phyloP scores from a whole-genome alignment of 202 grass and related monocot species.

The Zizania palustris region DNA sequence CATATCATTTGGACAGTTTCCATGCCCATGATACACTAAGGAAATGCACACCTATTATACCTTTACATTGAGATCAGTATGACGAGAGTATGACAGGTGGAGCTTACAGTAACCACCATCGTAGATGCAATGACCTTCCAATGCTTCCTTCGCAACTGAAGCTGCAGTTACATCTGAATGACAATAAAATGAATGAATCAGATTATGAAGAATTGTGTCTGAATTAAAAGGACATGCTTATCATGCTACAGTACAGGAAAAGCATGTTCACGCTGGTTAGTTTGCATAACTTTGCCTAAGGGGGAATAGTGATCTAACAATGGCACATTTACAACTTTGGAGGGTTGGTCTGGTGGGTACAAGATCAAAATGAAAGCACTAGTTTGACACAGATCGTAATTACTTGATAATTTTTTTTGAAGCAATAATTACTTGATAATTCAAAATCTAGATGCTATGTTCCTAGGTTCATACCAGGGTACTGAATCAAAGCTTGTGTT shows the following conservation, averaged over 20 bases:
- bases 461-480: constrained; percentile 54
- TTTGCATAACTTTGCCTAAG: not conserved
- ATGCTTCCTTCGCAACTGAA: constrained; percentile 83
- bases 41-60: constrained; percentile 69
- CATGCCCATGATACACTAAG: constrained; percentile 35
- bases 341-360: not conserved
- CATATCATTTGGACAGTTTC: constrained; percentile 27
- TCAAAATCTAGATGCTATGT: constrained; percentile 3
- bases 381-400: constrained; percentile 11
- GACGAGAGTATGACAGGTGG: constrained; percentile 99
- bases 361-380: not conserved
- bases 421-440: not conserved
- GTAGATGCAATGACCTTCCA: constrained; percentile 99
- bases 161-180: constrained; percentile 75
- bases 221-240: constrained; percentile 8
- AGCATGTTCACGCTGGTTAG: not conserved
- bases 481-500: constrained; percentile 84
- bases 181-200: constrained; percentile 28
- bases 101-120: constrained; percentile 99
- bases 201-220: not conserved
- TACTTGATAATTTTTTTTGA: not conserved
- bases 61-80: constrained; percentile 99
- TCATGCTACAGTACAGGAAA: constrained; percentile 17
- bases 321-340: not conserved
- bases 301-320: not conserved